phyloP scores from a whole-genome alignment of 2,329 filamentous ascomycete species.

The Myriangium duriaei region DNA sequence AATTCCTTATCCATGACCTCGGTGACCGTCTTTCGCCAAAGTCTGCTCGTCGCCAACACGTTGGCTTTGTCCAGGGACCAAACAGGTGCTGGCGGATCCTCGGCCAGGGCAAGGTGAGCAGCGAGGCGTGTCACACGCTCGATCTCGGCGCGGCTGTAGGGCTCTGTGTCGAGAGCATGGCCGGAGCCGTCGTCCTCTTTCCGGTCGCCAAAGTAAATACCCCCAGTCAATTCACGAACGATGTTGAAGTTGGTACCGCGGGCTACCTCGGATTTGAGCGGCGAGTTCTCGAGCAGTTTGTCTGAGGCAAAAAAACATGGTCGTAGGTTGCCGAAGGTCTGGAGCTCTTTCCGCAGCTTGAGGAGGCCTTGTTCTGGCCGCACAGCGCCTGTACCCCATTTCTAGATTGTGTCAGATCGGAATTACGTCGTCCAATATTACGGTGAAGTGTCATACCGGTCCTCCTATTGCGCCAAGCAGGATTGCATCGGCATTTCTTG shows the following conservation, averaged over 20 bases:
- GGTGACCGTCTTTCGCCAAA: constrained; percentile 80
- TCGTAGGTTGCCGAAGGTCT: constrained; percentile 86
- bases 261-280: constrained; percentile 76
- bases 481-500: constrained; percentile 76
- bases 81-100: constrained; percentile 64
- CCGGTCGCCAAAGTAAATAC: constrained; percentile 90
- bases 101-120: constrained; percentile 65
- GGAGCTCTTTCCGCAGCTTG: constrained; percentile 81
- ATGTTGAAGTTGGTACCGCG: constrained; percentile 83
- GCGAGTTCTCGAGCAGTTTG: constrained; percentile 69
- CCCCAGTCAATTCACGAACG: constrained; percentile 80
- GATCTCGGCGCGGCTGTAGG: constrained; percentile 73
- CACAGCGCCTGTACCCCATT: constrained; percentile 85
- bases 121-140: constrained; percentile 77
- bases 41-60: constrained; percentile 64
- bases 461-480: constrained; percentile 89
- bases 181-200: constrained; percentile 67
- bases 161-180: constrained; percentile 70
- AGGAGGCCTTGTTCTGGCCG: constrained; percentile 90
- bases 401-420: constrained; percentile 28
- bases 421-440: not conserved
- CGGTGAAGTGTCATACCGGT: constrained; percentile 41
- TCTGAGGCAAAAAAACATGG: constrained; percentile 93
- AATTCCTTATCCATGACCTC: constrained; percentile 83
- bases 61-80: constrained; percentile 94